Evolutionary conservation across 2,329 filamentous ascomycete genomes (phyloP).

Genomic region (Sporothrix sp.): DNA sequence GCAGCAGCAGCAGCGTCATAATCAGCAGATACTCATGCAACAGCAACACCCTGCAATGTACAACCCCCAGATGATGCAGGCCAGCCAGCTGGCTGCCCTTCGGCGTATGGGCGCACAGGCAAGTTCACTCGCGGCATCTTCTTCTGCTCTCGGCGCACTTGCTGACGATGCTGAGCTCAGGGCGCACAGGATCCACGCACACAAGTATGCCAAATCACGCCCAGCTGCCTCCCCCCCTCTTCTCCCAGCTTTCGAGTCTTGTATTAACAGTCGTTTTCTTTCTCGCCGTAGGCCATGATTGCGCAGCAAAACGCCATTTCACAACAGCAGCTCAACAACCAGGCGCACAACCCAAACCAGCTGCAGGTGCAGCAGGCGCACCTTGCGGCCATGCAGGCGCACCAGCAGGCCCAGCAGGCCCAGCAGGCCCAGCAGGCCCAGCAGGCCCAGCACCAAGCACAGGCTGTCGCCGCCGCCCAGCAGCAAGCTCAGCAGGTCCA

Average conservation of each 20-base stretch:
- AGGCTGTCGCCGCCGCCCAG: conserved; percentile 19
- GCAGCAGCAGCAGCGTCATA: conserved; percentile 44
- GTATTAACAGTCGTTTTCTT: conserved; percentile 2
- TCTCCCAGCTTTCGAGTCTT: background rate
- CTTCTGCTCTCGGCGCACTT: background rate
- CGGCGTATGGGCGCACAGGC: conserved; percentile 21
- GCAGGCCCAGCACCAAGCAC: conserved; percentile 28
- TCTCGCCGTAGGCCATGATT: conserved; percentile 29
- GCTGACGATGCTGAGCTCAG: background rate
- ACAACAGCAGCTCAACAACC: conserved; percentile 35
- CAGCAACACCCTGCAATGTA: conserved; percentile 44
- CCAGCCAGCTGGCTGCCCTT: conserved; percentile 28
- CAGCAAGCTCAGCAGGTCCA: conserved; percentile 31
- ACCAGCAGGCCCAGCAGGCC: conserved; percentile 22
- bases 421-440: conserved; percentile 28
- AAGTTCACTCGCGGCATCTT: background rate
- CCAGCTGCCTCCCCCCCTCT: too few relatives aligned
- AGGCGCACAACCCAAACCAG: conserved; percentile 24
- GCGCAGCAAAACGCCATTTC: conserved; percentile 36
- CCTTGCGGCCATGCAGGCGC: conserved; percentile 4
- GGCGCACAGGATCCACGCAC: conserved; percentile 13
- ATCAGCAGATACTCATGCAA: conserved; percentile 43
- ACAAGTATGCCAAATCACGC: conserved; percentile 17
- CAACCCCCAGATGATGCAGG: conserved; percentile 45
- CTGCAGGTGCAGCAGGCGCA: conserved; percentile 21